phyloP scores from a whole-genome alignment of 2,329 filamentous ascomycete genomes.

The Exophiala bonariae region DNA sequence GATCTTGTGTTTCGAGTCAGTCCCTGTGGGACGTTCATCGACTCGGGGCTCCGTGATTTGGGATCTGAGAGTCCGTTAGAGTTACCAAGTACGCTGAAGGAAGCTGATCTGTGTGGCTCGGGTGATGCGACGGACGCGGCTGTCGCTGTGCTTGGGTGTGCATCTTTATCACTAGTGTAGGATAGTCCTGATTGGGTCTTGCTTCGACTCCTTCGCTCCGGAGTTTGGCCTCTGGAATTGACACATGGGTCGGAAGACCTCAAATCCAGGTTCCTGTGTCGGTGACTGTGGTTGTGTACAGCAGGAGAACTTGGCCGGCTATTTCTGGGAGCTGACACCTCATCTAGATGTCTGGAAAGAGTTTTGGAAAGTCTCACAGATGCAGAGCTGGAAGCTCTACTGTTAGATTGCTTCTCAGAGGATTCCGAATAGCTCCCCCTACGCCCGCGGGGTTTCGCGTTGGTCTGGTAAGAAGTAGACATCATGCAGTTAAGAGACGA shows the following conservation, averaged over 20 bases:
- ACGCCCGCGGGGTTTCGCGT: constrained; percentile 19
- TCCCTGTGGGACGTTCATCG: not conserved
- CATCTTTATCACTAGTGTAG: not conserved
- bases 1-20: not conserved
- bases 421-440: constrained; percentile 16
- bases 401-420: constrained; percentile 17
- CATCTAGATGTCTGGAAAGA: constrained; percentile 22
- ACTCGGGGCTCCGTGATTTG: not conserved
- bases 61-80: no score
- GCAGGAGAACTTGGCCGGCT: constrained; percentile 20
- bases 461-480: constrained; percentile 23
- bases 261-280: constrained; percentile 13
- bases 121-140: no score
- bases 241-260: constrained; percentile 5
- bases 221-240: not conserved
- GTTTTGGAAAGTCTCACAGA: constrained; percentile 23
- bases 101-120: no score
- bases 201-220: not conserved
- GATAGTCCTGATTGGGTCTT: not conserved
- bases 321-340: constrained; percentile 18
- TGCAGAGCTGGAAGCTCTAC: constrained; percentile 22
- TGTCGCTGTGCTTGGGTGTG: no score
- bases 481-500: constrained; percentile 3
- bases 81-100: no score
- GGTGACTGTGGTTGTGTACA: constrained; percentile 16